Percentiles rank a stretch among this genome's conserved stretches.
Evolutionary conservation across 1,139 yeast species (phyloP).

Genomic region (Candida albicans): DNA sequence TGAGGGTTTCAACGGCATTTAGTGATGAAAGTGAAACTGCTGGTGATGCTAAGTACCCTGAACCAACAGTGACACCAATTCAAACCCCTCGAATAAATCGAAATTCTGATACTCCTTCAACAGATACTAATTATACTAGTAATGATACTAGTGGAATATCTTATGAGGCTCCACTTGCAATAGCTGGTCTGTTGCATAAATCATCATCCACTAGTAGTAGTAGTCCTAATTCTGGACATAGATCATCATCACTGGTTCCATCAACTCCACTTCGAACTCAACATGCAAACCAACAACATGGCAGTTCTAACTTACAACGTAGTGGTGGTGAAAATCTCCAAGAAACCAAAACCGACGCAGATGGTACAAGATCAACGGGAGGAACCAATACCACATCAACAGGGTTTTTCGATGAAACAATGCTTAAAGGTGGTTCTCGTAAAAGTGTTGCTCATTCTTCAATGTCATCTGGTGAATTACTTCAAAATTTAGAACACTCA

Average conservation of each 20-base stretch:
- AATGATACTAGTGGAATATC: conserved; percentile 2
- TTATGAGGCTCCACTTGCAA: conserved; percentile 7
- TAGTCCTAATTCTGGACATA: conserved; percentile 1
- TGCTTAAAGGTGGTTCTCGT: conserved; percentile 14
- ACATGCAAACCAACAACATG: too few species aligned
- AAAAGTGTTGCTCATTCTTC: conserved; percentile 22
- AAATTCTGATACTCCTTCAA: conserved; percentile 5
- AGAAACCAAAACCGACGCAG: not conserved
- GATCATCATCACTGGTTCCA: too few species aligned
- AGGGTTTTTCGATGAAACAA: conserved; percentile 12
- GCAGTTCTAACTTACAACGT: not conserved
- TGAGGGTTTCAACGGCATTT: conserved; percentile 8
- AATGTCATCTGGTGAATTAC: conserved; percentile 39
- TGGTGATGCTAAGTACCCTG: conserved; percentile 13
- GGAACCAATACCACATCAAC: conserved; percentile 1
- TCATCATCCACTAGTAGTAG: conserved; percentile 4
- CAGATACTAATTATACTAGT: conserved; percentile 1
- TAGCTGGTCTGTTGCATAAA: conserved; percentile 12
- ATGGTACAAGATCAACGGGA: not conserved
- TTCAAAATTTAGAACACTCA: conserved; percentile 27
- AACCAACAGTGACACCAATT: conserved; percentile 15
- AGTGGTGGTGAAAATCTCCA: not conserved
- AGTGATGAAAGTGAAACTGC: conserved; percentile 19
- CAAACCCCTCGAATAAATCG: conserved; percentile 10
- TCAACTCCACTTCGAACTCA: too few species aligned